These are phyloP conservation scores for Fusarium floridanum DNA, from an alignment of 2,329 filamentous ascomycete genomes.

Conservation along the genomic window DNA sequence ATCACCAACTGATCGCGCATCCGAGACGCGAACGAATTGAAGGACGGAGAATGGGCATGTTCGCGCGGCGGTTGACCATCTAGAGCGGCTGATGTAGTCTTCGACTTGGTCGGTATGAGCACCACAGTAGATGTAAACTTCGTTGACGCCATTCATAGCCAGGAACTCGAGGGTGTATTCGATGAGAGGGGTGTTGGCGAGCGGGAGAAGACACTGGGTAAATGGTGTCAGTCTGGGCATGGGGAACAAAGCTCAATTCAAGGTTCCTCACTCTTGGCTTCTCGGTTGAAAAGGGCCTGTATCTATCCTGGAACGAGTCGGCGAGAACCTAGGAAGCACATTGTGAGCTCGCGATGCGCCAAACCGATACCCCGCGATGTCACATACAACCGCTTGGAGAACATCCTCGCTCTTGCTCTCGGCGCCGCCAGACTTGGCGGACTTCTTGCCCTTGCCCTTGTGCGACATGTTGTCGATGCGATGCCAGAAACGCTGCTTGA, in stretches of 20 bases:
- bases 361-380: conserved; percentile 45
- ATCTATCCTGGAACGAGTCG: conserved; percentile 94
- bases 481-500: conserved; percentile 23
- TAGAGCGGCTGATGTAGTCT: conserved; percentile 83
- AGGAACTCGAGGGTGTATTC: conserved; percentile 98
- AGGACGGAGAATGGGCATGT: conserved; percentile 79
- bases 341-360: conserved; percentile 38
- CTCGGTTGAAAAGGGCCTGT: conserved; percentile 89
- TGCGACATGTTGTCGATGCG: conserved; percentile 57
- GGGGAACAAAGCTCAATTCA: neutral
- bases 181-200: conserved; percentile 94
- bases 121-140: conserved; percentile 92
- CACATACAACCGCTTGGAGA: conserved; percentile 68
- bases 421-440: conserved; percentile 60
- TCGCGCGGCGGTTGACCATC: conserved; percentile 72
- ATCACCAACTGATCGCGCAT: conserved; percentile 89
- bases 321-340: conserved; percentile 76
- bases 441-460: conserved; percentile 67
- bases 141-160: conserved; percentile 93
- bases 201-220: conserved; percentile 84
- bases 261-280: conserved; percentile 79
- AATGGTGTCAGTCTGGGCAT: conserved; percentile 34
- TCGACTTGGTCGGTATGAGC: conserved; percentile 90
- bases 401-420: conserved; percentile 70
- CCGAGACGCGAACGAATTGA: conserved; percentile 85